Conservation (phyloP, 176 grass and related monocot genomes). For the Neostapfia colusana region DNA sequence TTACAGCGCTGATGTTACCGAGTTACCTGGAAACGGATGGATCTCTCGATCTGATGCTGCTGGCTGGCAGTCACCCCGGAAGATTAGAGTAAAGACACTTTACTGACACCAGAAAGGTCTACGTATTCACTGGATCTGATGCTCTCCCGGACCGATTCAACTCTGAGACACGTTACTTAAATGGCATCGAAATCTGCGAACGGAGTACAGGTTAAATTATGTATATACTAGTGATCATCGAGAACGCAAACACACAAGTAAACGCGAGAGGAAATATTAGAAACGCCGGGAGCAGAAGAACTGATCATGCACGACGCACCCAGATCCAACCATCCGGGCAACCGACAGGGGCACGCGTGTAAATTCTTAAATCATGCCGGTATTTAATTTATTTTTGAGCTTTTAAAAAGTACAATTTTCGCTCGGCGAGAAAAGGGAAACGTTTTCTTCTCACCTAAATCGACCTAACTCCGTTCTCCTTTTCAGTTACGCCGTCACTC, state of each 20-base stretch:
- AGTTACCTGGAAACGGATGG: not conserved
- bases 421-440: not conserved
- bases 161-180: not conserved
- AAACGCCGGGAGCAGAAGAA: not conserved
- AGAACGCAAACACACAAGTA: slow-evolving; percentile 13
- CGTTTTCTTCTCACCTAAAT: slow-evolving; percentile 29
- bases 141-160: not conserved
- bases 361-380: not conserved
- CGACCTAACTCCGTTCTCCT: slow-evolving; percentile 1
- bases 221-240: not conserved
- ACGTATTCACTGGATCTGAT: not conserved
- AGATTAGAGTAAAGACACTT: not conserved
- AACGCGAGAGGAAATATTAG: not conserved
- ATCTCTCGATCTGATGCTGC: not conserved
- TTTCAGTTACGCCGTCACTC: slow-evolving; percentile 39
- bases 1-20: not conserved
- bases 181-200: slow-evolving; percentile 18
- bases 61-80: not conserved
- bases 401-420: not conserved
- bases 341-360: slow-evolving; percentile 25
- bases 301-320: not conserved
- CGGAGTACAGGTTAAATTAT: not conserved
- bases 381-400: not conserved
- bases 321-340: not conserved
- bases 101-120: slow-evolving; percentile 19